Evolutionary conservation across 805 yeast species (phyloP), one percentile per base, ranked within the genome.

Genomic region (Wickerhamomyces subpelliculosus): DNA sequence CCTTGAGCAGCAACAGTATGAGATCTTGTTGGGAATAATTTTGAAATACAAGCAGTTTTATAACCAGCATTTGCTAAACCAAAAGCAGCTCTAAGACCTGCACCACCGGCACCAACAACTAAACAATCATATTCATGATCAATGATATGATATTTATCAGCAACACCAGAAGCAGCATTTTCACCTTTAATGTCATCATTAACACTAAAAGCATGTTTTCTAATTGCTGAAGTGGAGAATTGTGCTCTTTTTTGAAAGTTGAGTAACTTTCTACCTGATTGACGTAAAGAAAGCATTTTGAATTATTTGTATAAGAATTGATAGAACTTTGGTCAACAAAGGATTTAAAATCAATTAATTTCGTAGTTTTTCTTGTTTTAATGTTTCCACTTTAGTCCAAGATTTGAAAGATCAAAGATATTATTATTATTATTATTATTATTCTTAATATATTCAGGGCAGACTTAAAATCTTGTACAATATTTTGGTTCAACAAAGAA

Each of bases 1-100:
- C 98, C 98, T 68, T 90, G 98, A 36, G 98, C 98, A 41, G 97
- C 97, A 36, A 90, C 98, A 17, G 98, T 90, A 63, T 90, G 98
- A 16, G 97, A 89, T 69, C 98, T 84, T 23, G 98, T 90, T 40
- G 97, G 98, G 75, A 90, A 90, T 56, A 90, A 77, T 68, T 90
- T 90, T 49, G 97, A 82, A 53, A 90, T 78, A 78, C 98, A 93
- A 27, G 98, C 98, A 33, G 96, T 90, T 65, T 93, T 90, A 72
- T 73, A 90, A 32, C 98, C 98, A 39, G 95, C 95, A 60, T 87
- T 89, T 41, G 97, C 96, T 41, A 90, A 74, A 48, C 98, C 98
- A 54, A 90, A 93, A 27, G 98, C 97, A 30, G 98, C 98, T 69
- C 98, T 81, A 44, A 90, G 72, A 60, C 98, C 98, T 35, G 98